Evolutionary conservation across 139 green algal genomes (phyloP), one percentile per base, ranked within the genome.

Genomic region (Eudorina sp.): DNA sequence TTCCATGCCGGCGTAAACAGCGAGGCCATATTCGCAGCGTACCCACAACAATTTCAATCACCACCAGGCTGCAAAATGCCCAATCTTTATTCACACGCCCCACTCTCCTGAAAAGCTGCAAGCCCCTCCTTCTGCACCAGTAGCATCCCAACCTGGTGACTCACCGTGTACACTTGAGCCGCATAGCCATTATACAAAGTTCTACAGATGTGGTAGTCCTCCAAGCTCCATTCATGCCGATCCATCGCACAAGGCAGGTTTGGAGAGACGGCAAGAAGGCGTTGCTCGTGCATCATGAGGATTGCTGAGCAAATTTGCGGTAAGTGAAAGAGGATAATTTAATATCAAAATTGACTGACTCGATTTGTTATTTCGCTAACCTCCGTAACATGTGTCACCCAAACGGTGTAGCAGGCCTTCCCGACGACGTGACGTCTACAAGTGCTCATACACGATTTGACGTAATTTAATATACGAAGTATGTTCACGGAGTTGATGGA

Each of bases 131-230:
- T 64, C 36, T 29, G 40, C 53, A 38, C 72, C 73, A 46, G 58
- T 77, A 85, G 58, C 34, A 55, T 45, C 38, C 45, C 4, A 29
- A 31, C 3, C 31, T 38, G 25, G 18, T 74, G 11, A 70, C 85
- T 87, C 68, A 86, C 87, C 64, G 72, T 78, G 80, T 83, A 83
- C n/a, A 91, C 87, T 34, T 83, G 72, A 2, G 87, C 84, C 1
- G 87, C 80, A 29, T 91, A 88, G 11, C 87, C 87, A 43, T 34
- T 80, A 45, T 91, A 88, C 9, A 91, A 36, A 4, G 64, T 85
- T 18, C 70, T 29, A 6, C 13, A 25, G 14, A 91, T 55, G 7
- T 60, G 41, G 53, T 84, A 91, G 16, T 91, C 69, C 0, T 43
- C 27, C 9, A 91, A 36, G 16, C 53, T 84, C 87, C 87, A 91